phyloP scores from a whole-genome alignment of 257 asterid species.

The Solanum ossicruentum region DNA sequence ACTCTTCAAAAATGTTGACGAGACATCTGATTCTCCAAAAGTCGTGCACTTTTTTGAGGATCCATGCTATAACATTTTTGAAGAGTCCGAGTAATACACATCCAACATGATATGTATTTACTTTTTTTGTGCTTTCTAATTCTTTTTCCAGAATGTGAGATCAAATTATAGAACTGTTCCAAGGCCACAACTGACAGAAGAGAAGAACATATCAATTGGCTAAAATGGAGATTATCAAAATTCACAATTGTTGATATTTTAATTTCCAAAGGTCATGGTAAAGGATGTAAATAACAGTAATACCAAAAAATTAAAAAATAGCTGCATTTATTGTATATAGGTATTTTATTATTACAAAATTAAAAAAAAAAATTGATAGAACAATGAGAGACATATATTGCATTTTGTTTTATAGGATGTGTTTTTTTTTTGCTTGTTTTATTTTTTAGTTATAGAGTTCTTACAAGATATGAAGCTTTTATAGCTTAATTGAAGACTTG shows the following conservation, averaged over 20 bases:
- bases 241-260: not conserved
- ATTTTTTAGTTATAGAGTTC: not conserved
- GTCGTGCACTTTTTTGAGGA: not conserved
- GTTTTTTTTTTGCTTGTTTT: not conserved
- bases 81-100: not conserved
- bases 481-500: not conserved
- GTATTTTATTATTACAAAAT: not conserved
- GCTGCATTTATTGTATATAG: not conserved
- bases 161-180: conserved; percentile 47
- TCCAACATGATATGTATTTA: not conserved
- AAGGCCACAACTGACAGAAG: conserved; percentile 26
- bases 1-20: not conserved
- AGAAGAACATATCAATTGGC: conserved; percentile 18
- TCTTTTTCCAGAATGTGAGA: conserved; percentile 56
- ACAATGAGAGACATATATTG: not conserved
- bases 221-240: not conserved
- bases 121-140: not conserved
- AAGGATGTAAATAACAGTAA: not conserved
- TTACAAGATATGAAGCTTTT: not conserved
- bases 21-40: not conserved
- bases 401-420: not conserved
- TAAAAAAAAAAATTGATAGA: not conserved
- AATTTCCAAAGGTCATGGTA: not conserved
- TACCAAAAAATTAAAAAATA: not conserved
- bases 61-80: not conserved